These are phyloP conservation scores for Mortierella sp. DNA, from an alignment of 371 early-diverging fungal species.

Conservation along the genomic window DNA sequence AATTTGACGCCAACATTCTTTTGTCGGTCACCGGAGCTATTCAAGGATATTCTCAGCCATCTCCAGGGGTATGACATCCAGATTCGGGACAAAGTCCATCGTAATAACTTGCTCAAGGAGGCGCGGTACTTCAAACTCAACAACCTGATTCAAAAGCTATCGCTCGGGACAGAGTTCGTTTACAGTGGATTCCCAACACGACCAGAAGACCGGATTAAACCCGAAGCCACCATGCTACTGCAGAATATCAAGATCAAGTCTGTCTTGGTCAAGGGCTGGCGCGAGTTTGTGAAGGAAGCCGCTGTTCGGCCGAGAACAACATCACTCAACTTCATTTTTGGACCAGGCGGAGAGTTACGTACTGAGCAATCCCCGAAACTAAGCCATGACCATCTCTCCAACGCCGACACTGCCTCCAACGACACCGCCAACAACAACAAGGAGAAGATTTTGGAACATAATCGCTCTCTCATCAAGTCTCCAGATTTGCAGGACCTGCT, in stretches of 20 bases:
- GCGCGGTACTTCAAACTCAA: slow-evolving; percentile 69
- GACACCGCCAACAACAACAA: slow-evolving; percentile 14
- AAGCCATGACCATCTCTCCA: not conserved
- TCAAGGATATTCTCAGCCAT: slow-evolving; percentile 68
- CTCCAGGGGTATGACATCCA: slow-evolving; percentile 70
- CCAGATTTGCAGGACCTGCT: slow-evolving; percentile 35
- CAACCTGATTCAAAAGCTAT: slow-evolving; percentile 62
- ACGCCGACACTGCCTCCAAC: not conserved
- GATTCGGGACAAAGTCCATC: slow-evolving; percentile 69
- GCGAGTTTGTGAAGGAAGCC: slow-evolving; percentile 30
- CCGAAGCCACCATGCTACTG: slow-evolving; percentile 45
- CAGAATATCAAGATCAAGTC: slow-evolving; percentile 40
- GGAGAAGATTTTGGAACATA: slow-evolving; percentile 38
- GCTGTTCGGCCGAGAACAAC: not conserved
- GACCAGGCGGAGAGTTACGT: too few species aligned
- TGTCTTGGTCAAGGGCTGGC: slow-evolving; percentile 46
- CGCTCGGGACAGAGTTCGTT: slow-evolving; percentile 35
- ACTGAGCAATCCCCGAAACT: too few species aligned
- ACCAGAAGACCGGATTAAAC: slow-evolving; percentile 45
- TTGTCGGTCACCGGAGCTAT: slow-evolving; percentile 69
- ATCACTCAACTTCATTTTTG: too few species aligned
- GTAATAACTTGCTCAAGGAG: slow-evolving; percentile 69
- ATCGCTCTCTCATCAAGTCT: slow-evolving; percentile 20
- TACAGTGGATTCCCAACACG: slow-evolving; percentile 43
- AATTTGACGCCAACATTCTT: slow-evolving; percentile 63